Evolutionary conservation across 805 yeast genomes (phyloP).

Genomic region (Nakazawaea wickerhamii): DNA sequence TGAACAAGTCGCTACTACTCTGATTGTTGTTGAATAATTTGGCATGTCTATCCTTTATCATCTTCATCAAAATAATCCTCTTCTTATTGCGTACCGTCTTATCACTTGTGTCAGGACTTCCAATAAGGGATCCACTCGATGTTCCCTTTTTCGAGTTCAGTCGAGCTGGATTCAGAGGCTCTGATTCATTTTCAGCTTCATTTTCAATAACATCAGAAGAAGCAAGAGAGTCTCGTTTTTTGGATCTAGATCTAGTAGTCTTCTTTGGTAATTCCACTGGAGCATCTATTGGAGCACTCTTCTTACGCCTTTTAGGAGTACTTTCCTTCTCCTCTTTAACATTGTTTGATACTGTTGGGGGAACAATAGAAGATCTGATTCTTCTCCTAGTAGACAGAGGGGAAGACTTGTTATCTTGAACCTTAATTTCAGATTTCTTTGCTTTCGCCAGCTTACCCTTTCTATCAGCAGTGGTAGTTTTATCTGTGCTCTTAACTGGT

Average conservation of each 20-base stretch:
- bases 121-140: slow-evolving; percentile 2
- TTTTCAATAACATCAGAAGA: background rate
- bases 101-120: slow-evolving; percentile 2
- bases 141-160: slow-evolving; percentile 2
- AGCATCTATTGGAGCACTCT: background rate
- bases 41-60: slow-evolving; percentile 2
- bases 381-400: no score
- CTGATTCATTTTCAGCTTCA: background rate
- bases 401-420: no score
- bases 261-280: background rate
- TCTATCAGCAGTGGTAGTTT: no score
- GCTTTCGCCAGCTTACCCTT: no score
- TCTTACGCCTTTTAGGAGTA: background rate
- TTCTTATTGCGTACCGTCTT: background rate
- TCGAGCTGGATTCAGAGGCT: slow-evolving; percentile 2
- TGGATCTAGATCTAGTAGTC: background rate
- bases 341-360: background rate
- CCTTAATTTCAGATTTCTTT: no score
- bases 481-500: no score
- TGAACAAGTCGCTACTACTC: background rate
- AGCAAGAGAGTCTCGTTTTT: background rate
- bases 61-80: slow-evolving; percentile 9
- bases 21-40: slow-evolving; percentile 1
- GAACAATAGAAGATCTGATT: slow-evolving; percentile 14
- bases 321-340: background rate